Evolutionary conservation across 2,329 filamentous ascomycete genomes (phyloP), one percentile per base, ranked within the genome.

Genomic region (Trichoderma gracile): DNA sequence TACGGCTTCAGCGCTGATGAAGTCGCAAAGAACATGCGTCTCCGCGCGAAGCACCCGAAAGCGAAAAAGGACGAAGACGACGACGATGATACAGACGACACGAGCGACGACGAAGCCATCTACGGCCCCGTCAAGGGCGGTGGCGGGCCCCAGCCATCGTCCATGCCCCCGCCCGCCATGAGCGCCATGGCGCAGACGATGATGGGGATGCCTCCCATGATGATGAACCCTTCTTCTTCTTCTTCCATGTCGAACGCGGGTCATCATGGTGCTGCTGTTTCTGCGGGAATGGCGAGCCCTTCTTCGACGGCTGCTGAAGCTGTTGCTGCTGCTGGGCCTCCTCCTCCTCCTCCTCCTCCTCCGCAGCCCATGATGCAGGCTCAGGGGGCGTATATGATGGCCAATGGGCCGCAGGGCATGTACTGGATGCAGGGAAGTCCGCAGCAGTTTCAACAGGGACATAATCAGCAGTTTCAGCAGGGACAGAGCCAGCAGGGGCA

Each of bases 1-100:
- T 63, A 63, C 27, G 60, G 60, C 17, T 40, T 27, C 1, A 45
- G 55, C 5, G 52, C 60, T 14, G 50, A 56, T 3, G 38, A 47
- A n/a, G 38, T 56, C 1, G 60, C 60, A 10, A 63, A 63, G 45
- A 45, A 63, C 1, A 63, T 47, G 50, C 25, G 52, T 1, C 45
- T 63, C 14, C 60, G 60, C 5, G 60, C 60, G 1, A 38, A 45
- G 5, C 43, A 63, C 10, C 30, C 56, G 3, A 59, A 47, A 15
- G 5, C 38, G 3, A 33, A 23, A 15, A 38, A 50, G 10, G 30
- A 42, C 27, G 42, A 59, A 23, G 55, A 58, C 2, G 42, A 46
- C 4, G 55, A 58, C 19, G 55, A 58, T 5, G 55, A 58, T 8
- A 40, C 56, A 9, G 42, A 25, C 8, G 56, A 59, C 17, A 50